Evolutionary conservation across 2,329 filamentous ascomycete genomes (phyloP).

Genomic region (Epicoccum sorghinum): DNA sequence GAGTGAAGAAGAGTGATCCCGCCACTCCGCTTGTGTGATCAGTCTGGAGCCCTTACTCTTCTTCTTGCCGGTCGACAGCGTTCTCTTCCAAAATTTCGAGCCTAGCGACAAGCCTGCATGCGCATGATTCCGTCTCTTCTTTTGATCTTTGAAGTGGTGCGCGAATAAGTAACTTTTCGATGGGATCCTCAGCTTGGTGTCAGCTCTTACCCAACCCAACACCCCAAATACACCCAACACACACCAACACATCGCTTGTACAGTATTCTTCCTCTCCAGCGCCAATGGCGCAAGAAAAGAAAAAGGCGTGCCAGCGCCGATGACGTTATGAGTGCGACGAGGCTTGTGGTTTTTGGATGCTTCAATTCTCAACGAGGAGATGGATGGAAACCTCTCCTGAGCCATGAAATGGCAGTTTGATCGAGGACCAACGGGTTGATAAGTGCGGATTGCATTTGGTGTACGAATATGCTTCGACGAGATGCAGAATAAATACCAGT

Average conservation of each 20-base stretch:
- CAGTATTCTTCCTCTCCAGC: constrained; percentile 22
- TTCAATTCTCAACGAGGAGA: constrained; percentile 6
- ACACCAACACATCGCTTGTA: constrained; percentile 28
- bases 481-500: background rate
- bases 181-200: background rate
- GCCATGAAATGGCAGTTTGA: background rate
- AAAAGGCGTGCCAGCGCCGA: constrained; percentile 14
- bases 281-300: background rate
- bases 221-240: background rate
- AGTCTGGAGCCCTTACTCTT: background rate
- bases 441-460: background rate
- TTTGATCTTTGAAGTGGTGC: background rate
- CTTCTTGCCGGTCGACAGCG: constrained; percentile 1
- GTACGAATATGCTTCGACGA: constrained; percentile 4
- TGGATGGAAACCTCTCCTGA: background rate
- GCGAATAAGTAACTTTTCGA: background rate
- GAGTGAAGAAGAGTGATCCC: constrained; percentile 51
- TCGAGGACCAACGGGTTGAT: background rate
- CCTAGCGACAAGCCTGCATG: background rate
- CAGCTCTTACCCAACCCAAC: background rate
- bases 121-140: constrained; percentile 1
- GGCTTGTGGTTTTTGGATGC: constrained; percentile 27
- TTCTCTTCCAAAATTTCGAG: background rate
- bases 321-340: constrained; percentile 26
- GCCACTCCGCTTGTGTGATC: constrained; percentile 2